A percentile compares a stretch with the other conserved stretches of the same genome.
phyloP scores from a whole-genome alignment of 345 rosid genomes.

The Citrus sp. region DNA sequence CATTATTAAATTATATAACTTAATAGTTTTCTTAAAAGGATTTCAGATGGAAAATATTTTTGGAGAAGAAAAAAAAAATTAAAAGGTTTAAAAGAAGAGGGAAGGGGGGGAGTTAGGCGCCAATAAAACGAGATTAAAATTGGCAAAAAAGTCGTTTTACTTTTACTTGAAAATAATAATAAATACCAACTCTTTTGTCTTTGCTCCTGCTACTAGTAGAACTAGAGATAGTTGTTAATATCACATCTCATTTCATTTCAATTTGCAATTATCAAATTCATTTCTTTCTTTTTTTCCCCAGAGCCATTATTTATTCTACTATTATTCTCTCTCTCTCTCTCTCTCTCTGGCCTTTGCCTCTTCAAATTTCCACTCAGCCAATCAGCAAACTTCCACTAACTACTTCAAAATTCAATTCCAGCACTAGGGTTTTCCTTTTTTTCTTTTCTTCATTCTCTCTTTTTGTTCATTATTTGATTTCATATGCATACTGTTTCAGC shows the following conservation, averaged over 20 bases:
- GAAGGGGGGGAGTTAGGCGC: not conserved
- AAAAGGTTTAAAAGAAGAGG: not conserved
- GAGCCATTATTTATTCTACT: not conserved
- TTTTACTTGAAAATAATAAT: not conserved
- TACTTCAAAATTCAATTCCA: not conserved
- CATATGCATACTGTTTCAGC: not conserved
- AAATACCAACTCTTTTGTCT: no score
- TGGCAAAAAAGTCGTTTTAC: not conserved
- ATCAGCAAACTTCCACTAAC: not conserved
- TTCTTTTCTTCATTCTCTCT: not conserved
- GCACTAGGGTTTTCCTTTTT: not conserved
- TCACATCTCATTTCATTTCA: not conserved
- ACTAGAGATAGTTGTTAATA: no score
- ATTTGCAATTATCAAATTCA: not conserved
- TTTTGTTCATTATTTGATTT: not conserved
- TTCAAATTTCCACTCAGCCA: not conserved
- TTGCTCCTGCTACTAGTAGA: not conserved
- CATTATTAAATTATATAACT: no score
- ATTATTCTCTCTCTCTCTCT: not conserved
- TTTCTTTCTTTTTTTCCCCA: no score
- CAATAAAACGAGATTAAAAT: not conserved
- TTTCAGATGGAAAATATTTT: no score
- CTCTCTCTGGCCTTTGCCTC: no score
- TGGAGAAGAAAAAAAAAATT: not conserved
- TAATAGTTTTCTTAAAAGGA: no score